phyloP scores from a whole-genome alignment of 345 rosid species.

The Eucalyptus polybractea region DNA sequence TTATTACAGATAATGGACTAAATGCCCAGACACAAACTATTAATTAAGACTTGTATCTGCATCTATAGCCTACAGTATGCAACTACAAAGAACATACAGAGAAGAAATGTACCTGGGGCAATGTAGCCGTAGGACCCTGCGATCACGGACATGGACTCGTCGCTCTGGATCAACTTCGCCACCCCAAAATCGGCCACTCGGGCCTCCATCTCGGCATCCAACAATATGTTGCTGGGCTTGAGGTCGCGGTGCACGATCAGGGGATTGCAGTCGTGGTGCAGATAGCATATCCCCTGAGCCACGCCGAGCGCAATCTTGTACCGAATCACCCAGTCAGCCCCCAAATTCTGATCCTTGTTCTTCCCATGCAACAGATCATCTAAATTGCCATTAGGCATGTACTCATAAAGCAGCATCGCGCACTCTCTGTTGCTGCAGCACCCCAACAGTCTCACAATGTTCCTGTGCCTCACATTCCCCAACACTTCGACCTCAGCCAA shows the following conservation, averaged over 20 bases:
- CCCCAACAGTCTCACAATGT: slow-evolving; percentile 84
- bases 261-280: slow-evolving; percentile 95
- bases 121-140: slow-evolving; percentile 99
- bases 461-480: slow-evolving; percentile 82
- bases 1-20: neutral
- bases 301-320: slow-evolving; percentile 86
- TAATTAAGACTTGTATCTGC: neutral
- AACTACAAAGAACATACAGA: neutral
- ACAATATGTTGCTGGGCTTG: slow-evolving; percentile 76
- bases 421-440: slow-evolving; percentile 86
- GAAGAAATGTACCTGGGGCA: slow-evolving; percentile 64
- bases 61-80: neutral
- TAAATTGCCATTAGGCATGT: slow-evolving; percentile 88
- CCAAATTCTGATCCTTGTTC: slow-evolving; percentile 48
- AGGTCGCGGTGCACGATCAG: slow-evolving; percentile 92
- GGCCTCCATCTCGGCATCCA: slow-evolving; percentile 91
- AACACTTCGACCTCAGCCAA: slow-evolving; percentile 86
- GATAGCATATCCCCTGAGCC: slow-evolving; percentile 95
- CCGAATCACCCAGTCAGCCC: slow-evolving; percentile 76
- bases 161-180: slow-evolving; percentile 73
- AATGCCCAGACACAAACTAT: neutral
- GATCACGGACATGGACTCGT: slow-evolving; percentile 95
- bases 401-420: slow-evolving; percentile 88
- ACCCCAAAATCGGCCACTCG: slow-evolving; percentile 99
- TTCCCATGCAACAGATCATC: slow-evolving; percentile 76